Percentiles rank a stretch among this genome's conserved stretches.
These are phyloP conservation scores for Sphaerulina vaccinii DNA, from an alignment of 2,329 filamentous ascomycete species.

Conservation along the genomic window DNA sequence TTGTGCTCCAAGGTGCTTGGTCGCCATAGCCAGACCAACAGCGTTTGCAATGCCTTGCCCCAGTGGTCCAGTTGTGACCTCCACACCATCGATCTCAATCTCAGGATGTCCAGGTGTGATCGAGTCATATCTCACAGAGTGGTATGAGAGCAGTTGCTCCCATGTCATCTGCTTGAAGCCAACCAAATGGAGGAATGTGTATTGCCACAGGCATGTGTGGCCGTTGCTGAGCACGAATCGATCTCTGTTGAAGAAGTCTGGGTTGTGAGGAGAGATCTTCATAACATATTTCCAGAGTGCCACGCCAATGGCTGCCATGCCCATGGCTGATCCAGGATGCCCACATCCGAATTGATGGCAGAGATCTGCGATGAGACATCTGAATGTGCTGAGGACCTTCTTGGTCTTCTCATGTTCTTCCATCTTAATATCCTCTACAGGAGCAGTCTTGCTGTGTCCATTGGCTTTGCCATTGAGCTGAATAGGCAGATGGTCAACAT, in stretches of 20 bases:
- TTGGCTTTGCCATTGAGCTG: slow-evolving; percentile 30
- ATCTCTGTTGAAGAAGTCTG: slow-evolving; percentile 61
- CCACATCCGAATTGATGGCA: slow-evolving; percentile 70
- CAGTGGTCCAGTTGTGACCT: slow-evolving; percentile 60
- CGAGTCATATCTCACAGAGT: slow-evolving; percentile 49
- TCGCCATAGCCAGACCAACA: slow-evolving; percentile 59
- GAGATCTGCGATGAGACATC: slow-evolving; percentile 64
- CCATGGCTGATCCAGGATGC: slow-evolving; percentile 64
- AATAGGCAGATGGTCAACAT: slow-evolving; percentile 31
- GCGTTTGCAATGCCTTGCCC: slow-evolving; percentile 61
- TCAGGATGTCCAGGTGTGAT: slow-evolving; percentile 53
- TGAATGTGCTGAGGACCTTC: slow-evolving; percentile 59
- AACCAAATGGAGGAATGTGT: slow-evolving; percentile 51
- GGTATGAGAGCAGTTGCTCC: slow-evolving; percentile 57
- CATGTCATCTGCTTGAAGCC: slow-evolving; percentile 57
- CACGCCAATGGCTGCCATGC: slow-evolving; percentile 62
- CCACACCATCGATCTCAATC: slow-evolving; percentile 58
- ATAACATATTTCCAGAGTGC: slow-evolving; percentile 63
- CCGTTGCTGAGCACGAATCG: slow-evolving; percentile 63
- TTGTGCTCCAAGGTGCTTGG: slow-evolving; percentile 55
- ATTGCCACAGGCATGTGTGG: slow-evolving; percentile 58
- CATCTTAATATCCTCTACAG: slow-evolving; percentile 29
- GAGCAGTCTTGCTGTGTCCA: slow-evolving; percentile 14
- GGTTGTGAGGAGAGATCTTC: slow-evolving; percentile 57
- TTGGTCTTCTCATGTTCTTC: slow-evolving; percentile 39